Evolutionary conservation across 164 flowering plant species (phyloP).

Genomic region (Echeveria elegans): DNA sequence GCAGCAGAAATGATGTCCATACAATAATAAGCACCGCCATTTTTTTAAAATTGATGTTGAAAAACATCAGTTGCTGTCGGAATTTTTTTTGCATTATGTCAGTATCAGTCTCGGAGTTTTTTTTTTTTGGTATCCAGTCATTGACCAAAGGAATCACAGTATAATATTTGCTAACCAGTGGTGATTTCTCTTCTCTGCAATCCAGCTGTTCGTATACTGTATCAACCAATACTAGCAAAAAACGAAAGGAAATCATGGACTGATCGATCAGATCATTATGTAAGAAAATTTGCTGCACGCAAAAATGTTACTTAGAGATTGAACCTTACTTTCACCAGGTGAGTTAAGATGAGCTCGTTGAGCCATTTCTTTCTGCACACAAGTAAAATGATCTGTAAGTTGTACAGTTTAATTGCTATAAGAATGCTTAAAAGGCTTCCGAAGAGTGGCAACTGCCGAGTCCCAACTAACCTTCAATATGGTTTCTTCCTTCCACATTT

Average conservation of each 20-base stretch:
- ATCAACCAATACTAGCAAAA: constrained; percentile 71
- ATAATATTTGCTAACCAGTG: constrained; percentile 28
- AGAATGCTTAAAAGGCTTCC: no score
- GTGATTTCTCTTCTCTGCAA: constrained; percentile 48
- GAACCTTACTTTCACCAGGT: constrained; percentile 65
- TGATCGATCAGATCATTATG: no score
- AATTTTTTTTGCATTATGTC: background rate
- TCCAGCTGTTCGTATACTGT: constrained; percentile 56
- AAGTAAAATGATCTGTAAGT: no score
- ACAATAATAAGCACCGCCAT: constrained; percentile 39
- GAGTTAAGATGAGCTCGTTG: constrained; percentile 33
- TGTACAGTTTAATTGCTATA: no score
- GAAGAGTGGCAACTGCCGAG: no score
- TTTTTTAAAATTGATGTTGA: constrained; percentile 57
- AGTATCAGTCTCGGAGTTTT: no score
- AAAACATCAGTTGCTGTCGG: constrained; percentile 52
- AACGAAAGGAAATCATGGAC: background rate
- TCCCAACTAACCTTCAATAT: constrained; percentile 46
- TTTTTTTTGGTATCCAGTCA: background rate
- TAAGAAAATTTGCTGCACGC: no score
- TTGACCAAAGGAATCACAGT: background rate
- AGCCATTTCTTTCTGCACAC: constrained; percentile 44
- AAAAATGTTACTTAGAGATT: background rate
- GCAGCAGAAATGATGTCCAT: constrained; percentile 58
- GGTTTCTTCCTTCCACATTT: constrained; percentile 93